phyloP scores from a whole-genome alignment of 257 asterid genomes.

The Leonotis leonurus region DNA sequence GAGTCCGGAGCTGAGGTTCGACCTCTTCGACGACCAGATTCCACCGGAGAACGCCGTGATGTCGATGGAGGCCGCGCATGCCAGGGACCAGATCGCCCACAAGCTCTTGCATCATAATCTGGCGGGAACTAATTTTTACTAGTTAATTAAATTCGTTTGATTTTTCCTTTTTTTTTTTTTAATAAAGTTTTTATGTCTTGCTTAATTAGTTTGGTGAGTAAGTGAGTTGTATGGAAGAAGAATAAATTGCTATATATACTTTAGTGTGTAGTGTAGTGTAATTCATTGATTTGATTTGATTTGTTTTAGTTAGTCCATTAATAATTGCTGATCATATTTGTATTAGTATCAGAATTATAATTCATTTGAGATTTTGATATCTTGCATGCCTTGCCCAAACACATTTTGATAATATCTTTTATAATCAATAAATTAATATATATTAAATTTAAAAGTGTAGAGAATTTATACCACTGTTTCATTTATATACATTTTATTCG shows the following conservation, averaged over 20 bases:
- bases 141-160: too few relatives aligned
- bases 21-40: slow-evolving; percentile 53
- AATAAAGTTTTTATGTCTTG: not conserved
- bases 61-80: slow-evolving; percentile 34
- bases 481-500: too few relatives aligned
- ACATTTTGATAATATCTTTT: too few relatives aligned
- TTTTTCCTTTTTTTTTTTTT: too few relatives aligned
- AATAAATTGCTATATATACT: not conserved
- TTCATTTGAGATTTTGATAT: too few relatives aligned
- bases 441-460: too few relatives aligned
- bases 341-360: too few relatives aligned
- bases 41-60: slow-evolving; percentile 36
- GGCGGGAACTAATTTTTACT: slow-evolving; percentile 35
- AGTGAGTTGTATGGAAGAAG: not conserved
- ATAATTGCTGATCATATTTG: too few relatives aligned
- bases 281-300: not conserved
- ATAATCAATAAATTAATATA: too few relatives aligned
- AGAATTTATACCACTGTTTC: too few relatives aligned
- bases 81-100: slow-evolving; percentile 73
- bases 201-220: not conserved
- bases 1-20: slow-evolving; percentile 43
- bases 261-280: not conserved
- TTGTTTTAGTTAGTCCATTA: too few relatives aligned
- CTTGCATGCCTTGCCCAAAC: too few relatives aligned
- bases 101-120: slow-evolving; percentile 57